Evolutionary conservation across 2,329 filamentous ascomycete species (phyloP).

Genomic region (Metarhizium brunneum): DNA sequence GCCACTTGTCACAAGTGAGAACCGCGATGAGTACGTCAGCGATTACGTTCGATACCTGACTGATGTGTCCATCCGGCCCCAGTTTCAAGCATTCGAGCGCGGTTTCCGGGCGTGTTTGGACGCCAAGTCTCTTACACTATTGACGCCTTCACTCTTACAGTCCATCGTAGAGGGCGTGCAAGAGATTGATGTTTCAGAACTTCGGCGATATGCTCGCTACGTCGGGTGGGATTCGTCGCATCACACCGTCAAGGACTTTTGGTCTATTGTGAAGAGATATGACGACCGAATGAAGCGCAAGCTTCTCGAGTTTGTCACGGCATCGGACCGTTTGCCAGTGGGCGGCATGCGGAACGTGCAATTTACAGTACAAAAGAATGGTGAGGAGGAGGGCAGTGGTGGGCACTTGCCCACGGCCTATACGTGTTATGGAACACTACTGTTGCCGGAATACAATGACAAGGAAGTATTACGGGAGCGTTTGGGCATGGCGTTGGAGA

Average conservation of each 20-base stretch:
- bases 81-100: conserved; percentile 69
- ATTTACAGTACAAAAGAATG: conserved; percentile 75
- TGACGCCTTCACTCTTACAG: conserved; percentile 63
- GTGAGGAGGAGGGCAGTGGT: conserved; percentile 44
- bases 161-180: conserved; percentile 75
- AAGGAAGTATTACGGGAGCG: conserved; percentile 63
- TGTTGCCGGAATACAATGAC: conserved; percentile 73
- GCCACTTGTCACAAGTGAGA: conserved; percentile 69
- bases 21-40: conserved; percentile 66
- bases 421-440: conserved; percentile 84
- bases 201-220: conserved; percentile 66
- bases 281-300: conserved; percentile 61
- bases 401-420: conserved; percentile 72
- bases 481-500: conserved; percentile 76
- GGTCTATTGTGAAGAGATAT: conserved; percentile 65
- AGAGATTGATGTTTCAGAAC: conserved; percentile 66
- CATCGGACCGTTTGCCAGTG: conserved; percentile 81
- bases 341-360: conserved; percentile 74
- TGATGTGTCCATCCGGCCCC: conserved; percentile 64
- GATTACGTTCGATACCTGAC: conserved; percentile 84
- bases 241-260: conserved; percentile 68
- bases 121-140: conserved; percentile 59
- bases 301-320: conserved; percentile 89
- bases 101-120: conserved; percentile 74
- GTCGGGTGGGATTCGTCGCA: conserved; percentile 69